These are phyloP conservation scores for Gymnopilus junonius DNA, from an alignment of 768 basidiomycete genomes.

Conservation along the genomic window DNA sequence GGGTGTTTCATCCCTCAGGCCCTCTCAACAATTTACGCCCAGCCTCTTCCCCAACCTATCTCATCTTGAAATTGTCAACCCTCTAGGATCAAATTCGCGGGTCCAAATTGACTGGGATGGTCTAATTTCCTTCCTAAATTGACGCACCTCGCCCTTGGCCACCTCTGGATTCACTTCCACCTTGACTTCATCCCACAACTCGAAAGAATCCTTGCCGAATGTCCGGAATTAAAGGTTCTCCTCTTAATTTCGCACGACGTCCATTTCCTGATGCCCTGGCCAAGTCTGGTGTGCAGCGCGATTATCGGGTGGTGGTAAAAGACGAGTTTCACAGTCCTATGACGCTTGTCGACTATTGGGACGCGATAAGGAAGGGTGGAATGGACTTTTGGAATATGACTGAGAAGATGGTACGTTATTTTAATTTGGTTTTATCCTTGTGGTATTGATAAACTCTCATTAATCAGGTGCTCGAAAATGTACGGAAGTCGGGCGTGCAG, in stretches of 20 bases:
- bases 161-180: constrained; percentile 22
- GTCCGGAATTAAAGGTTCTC: constrained; percentile 25
- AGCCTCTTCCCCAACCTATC: constrained; percentile 26
- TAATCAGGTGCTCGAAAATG: neutral
- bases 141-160: constrained; percentile 37
- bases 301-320: constrained; percentile 31
- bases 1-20: neutral
- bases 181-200: constrained; percentile 23
- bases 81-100: constrained; percentile 9
- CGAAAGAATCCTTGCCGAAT: constrained; percentile 18
- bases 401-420: constrained; percentile 14
- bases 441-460: neutral
- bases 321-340: constrained; percentile 28
- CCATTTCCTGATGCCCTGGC: constrained; percentile 20
- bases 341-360: constrained; percentile 29
- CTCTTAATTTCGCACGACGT: constrained; percentile 28
- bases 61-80: constrained; percentile 35
- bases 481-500: neutral
- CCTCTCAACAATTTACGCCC: constrained; percentile 2
- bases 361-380: constrained; percentile 25
- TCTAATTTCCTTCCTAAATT: constrained; percentile 30
- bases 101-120: constrained; percentile 30
- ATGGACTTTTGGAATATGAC: constrained; percentile 34
- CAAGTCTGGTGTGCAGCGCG: constrained; percentile 17
- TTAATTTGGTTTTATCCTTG: neutral